Conservation (phyloP, 1,139 yeast genomes). For the Saccharomyces hybrid region DNA sequence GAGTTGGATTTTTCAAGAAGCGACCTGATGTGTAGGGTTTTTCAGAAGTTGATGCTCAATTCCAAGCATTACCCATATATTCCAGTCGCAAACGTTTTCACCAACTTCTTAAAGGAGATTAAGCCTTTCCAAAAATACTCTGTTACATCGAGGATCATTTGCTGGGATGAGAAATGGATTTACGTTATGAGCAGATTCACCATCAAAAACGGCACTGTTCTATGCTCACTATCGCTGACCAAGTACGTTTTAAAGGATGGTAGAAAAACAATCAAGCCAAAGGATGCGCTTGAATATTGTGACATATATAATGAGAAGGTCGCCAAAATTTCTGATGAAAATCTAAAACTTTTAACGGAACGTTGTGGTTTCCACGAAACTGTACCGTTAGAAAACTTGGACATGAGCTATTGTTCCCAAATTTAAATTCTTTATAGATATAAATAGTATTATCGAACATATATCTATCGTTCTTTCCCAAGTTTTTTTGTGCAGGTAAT, state of each 20-base stretch:
- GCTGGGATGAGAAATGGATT: slow-evolving; percentile 88
- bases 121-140: slow-evolving; percentile 53
- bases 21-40: slow-evolving; percentile 48
- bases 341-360: slow-evolving; percentile 27
- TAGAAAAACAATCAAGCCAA: slow-evolving; percentile 62
- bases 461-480: not conserved
- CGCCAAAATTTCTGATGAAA: slow-evolving; percentile 36
- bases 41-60: slow-evolving; percentile 44
- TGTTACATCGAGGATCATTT: slow-evolving; percentile 52
- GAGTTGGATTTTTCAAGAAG: slow-evolving; percentile 79
- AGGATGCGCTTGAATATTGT: slow-evolving; percentile 46
- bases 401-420: not conserved
- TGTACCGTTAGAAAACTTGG: slow-evolving; percentile 17
- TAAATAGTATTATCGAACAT: not conserved
- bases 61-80: slow-evolving; percentile 53
- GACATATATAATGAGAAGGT: slow-evolving; percentile 51
- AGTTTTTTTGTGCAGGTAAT: not conserved
- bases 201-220: slow-evolving; percentile 33
- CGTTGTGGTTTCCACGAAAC: slow-evolving; percentile 29
- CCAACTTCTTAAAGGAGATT: slow-evolving; percentile 66
- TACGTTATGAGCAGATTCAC: slow-evolving; percentile 52
- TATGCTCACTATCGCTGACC: slow-evolving; percentile 59
- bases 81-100: slow-evolving; percentile 70
- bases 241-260: slow-evolving; percentile 75
- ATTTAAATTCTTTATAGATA: slow-evolving; percentile 5